Evolutionary conservation across 2,329 filamentous ascomycete species (phyloP).

Genomic region (Apiospora marii): DNA sequence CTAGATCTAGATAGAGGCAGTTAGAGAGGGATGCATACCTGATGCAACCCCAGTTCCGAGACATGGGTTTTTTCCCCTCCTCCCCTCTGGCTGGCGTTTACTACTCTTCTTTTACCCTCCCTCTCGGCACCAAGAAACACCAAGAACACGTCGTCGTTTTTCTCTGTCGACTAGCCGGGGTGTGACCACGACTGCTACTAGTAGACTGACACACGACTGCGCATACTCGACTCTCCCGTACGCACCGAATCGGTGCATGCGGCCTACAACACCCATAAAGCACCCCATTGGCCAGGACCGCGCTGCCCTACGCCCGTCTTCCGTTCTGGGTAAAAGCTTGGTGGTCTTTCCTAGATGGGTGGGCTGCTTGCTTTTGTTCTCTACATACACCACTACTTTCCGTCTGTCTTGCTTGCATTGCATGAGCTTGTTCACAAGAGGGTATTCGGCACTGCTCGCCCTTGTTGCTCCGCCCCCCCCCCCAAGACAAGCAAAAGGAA

Average conservation of each 20-base stretch:
- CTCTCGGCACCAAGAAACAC: neutral
- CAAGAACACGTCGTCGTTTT: neutral
- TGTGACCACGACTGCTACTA: conserved; percentile 1
- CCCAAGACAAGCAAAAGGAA: neutral
- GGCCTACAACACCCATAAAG: neutral
- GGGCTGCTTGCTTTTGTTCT: neutral
- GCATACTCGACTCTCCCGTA: neutral
- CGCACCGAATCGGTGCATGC: neutral
- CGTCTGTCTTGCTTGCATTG: conserved; percentile 7
- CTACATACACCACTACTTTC: neutral
- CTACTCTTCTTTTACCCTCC: neutral
- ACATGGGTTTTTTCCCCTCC: neutral
- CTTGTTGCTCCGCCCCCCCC: neutral
- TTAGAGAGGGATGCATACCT: conserved; percentile 20
- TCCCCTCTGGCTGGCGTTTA: neutral
- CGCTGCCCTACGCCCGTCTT: neutral
- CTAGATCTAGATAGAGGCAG: conserved; percentile 10
- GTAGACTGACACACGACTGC: neutral
- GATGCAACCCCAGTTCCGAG: conserved; percentile 19
- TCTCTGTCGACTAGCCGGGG: conserved; percentile 13
- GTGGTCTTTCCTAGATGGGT: neutral
- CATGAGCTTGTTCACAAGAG: neutral
- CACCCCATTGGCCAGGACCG: neutral
- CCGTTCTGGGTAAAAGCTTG: conserved; percentile 14
- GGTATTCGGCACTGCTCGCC: neutral